Percentiles rank a stretch among this genome's conserved stretches.
phyloP scores from a whole-genome alignment of 306 rosid species.

The Prunus mume region DNA sequence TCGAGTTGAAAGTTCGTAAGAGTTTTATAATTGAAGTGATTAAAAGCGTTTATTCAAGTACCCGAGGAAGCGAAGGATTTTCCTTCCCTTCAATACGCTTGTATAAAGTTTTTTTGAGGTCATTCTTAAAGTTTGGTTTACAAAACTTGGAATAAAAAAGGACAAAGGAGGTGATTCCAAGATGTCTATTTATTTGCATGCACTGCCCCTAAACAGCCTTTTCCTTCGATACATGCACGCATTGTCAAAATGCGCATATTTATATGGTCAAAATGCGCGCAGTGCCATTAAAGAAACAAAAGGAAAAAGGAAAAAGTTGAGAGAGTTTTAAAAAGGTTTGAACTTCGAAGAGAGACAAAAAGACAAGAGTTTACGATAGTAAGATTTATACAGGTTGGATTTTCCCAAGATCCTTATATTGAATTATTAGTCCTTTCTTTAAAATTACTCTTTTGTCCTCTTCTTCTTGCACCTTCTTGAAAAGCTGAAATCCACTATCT shows the following conservation, averaged over 20 bases:
- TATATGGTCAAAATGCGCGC: conserved; percentile 23
- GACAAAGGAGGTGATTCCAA: conserved; percentile 1
- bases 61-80: too few species aligned
- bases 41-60: too few species aligned
- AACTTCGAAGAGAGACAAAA: conserved; percentile 52
- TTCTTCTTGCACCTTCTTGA: conserved; percentile 37
- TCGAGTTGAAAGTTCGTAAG: not conserved
- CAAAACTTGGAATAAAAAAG: too few species aligned
- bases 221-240: too few species aligned
- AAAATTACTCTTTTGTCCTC: conserved; percentile 60
- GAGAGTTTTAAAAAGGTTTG: conserved; percentile 35
- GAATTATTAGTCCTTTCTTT: conserved; percentile 26
- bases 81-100: not conserved
- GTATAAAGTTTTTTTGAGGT: too few species aligned
- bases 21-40: not conserved
- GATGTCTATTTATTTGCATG: not conserved
- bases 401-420: conserved; percentile 39
- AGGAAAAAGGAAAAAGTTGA: conserved; percentile 35
- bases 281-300: conserved; percentile 30
- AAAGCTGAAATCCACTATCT: conserved; percentile 28
- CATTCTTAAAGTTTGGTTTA: too few species aligned
- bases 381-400: conserved; percentile 48
- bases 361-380: conserved; percentile 33
- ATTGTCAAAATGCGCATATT: not conserved
- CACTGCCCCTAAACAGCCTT: not conserved